These are phyloP conservation scores for Phytophthora sp. DNA, from an alignment of 352 stramenopile genomes.

Conservation along the genomic window DNA sequence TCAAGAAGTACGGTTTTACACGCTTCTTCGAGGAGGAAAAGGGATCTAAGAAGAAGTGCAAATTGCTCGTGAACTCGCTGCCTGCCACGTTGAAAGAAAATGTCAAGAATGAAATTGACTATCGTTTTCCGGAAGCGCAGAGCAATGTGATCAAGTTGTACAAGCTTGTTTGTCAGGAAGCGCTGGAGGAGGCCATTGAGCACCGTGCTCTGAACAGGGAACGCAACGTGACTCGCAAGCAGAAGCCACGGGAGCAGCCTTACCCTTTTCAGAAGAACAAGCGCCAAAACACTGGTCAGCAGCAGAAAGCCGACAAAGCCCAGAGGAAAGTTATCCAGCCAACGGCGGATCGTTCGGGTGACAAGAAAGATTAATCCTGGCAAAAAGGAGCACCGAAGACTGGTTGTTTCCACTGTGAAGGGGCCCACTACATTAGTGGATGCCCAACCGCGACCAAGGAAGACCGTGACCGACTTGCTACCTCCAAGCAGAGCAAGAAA, in stretches of 20 bases:
- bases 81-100: not conserved
- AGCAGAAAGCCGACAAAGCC: no score
- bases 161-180: not conserved
- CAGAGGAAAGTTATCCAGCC: no score
- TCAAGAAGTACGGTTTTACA: constrained; percentile 8
- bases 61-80: constrained; percentile 7
- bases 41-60: constrained; percentile 15
- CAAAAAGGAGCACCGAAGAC: not conserved
- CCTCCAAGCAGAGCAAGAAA: not conserved
- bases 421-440: constrained; percentile 8
- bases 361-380: not conserved
- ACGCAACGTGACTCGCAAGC: no score
- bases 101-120: constrained; percentile 14
- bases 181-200: constrained; percentile 11
- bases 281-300: no score
- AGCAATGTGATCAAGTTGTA: not conserved
- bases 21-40: constrained; percentile 7
- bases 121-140: not conserved
- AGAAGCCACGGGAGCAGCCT: no score
- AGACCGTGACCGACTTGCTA: constrained; percentile 7
- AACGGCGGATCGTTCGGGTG: no score
- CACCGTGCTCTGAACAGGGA: no score
- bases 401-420: constrained; percentile 19
- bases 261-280: no score
- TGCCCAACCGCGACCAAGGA: constrained; percentile 20